A percentile compares a stretch with the other conserved stretches of the same genome.
Evolutionary conservation across 1,139 yeast species (phyloP).

Genomic region (Taphrina confusa): DNA sequence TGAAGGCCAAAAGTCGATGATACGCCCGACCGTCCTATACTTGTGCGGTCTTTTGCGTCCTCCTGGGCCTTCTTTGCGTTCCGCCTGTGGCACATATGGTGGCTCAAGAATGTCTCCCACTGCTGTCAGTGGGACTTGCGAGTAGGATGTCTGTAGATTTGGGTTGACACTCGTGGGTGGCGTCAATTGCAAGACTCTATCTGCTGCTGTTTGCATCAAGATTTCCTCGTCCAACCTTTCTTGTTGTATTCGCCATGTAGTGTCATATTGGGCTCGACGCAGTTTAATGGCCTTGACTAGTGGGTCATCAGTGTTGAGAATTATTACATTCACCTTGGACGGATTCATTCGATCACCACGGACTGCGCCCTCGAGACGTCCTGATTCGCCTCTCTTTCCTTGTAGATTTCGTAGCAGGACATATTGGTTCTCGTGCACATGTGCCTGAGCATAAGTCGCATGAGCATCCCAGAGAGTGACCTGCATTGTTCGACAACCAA

Average conservation of each 20-base stretch:
- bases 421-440: constrained; percentile 29
- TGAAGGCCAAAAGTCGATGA: constrained; percentile 34
- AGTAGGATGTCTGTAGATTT: constrained; percentile 25
- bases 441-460: constrained; percentile 30
- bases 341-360: constrained; percentile 33
- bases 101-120: constrained; percentile 35
- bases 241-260: constrained; percentile 6
- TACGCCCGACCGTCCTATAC: constrained; percentile 33
- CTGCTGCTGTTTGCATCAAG: constrained; percentile 3
- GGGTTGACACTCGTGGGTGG: constrained; percentile 28
- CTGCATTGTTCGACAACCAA: constrained; percentile 26
- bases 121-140: constrained; percentile 31
- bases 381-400: constrained; percentile 9
- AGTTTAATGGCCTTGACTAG: constrained; percentile 22
- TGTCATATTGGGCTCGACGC: constrained; percentile 27
- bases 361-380: constrained; percentile 34
- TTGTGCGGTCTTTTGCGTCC: constrained; percentile 18
- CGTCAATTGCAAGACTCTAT: constrained; percentile 10
- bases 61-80: constrained; percentile 7
- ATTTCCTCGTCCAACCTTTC: constrained; percentile 13
- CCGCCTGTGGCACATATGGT: constrained; percentile 19
- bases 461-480: constrained; percentile 35
- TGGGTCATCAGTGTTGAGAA: constrained; percentile 6
- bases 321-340: constrained; percentile 24
- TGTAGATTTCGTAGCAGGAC: constrained; percentile 29